phyloP scores from a whole-genome alignment of 164 flowering plant species.

The Stephania yunnanensis region DNA sequence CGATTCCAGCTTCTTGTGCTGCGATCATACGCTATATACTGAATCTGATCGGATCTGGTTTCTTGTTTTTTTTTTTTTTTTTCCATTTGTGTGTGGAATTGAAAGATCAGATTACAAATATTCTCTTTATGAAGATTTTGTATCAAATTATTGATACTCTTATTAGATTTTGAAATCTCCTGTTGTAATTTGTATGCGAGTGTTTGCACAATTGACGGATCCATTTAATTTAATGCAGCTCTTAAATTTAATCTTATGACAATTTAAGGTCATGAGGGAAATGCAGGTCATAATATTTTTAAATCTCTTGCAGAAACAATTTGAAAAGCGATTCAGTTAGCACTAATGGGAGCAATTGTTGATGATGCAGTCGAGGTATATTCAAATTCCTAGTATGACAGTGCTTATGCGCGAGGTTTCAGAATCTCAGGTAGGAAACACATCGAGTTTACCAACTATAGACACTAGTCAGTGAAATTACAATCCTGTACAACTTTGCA shows the following conservation, averaged over 20 bases:
- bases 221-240: no score
- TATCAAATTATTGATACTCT: background rate
- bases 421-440: no score
- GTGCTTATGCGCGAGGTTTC: no score
- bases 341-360: conserved; percentile 42
- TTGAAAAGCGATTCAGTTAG: conserved; percentile 5
- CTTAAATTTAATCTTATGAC: no score
- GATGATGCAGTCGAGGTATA: conserved; percentile 41
- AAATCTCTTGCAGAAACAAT: conserved; percentile 16
- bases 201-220: background rate
- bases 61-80: no score
- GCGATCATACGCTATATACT: background rate
- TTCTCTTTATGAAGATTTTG: background rate
- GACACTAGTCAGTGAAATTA: no score
- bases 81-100: background rate
- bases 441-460: no score
- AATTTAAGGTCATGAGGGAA: background rate
- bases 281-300: background rate
- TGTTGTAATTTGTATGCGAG: no score
- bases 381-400: background rate
- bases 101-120: background rate
- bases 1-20: background rate
- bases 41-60: no score
- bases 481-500: no score
- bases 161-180: background rate